These are phyloP conservation scores for Globisporangium ultimum DNA, from an alignment of 352 stramenopile genomes.

Conservation along the genomic window DNA sequence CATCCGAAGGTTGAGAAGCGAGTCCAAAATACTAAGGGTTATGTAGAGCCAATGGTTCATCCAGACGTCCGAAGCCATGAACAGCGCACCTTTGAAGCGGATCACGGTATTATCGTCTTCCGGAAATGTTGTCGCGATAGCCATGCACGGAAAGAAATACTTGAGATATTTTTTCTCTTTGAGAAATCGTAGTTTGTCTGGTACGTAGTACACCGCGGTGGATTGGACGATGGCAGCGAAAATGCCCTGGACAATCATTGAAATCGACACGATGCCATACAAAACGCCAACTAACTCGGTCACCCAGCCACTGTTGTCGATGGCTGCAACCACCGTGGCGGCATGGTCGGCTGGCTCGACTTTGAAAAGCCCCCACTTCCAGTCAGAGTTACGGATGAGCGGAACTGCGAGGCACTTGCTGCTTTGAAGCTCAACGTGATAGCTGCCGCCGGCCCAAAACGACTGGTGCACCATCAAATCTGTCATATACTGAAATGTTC, in stretches of 20 bases:
- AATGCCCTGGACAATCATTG: slow-evolving; percentile 47
- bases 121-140: slow-evolving; percentile 24
- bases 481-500: slow-evolving; percentile 48
- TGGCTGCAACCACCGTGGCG: slow-evolving; percentile 37
- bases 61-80: slow-evolving; percentile 61
- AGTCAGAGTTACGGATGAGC: slow-evolving; percentile 32
- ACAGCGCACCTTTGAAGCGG: slow-evolving; percentile 41
- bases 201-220: slow-evolving; percentile 38
- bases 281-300: slow-evolving; percentile 25
- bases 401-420: slow-evolving; percentile 48
- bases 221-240: slow-evolving; percentile 39
- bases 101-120: slow-evolving; percentile 39
- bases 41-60: slow-evolving; percentile 78
- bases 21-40: slow-evolving; percentile 46
- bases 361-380: slow-evolving; percentile 46
- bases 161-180: slow-evolving; percentile 22
- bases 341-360: slow-evolving; percentile 32
- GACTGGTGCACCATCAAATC: slow-evolving; percentile 58
- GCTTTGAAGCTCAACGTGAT: slow-evolving; percentile 51
- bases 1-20: slow-evolving; percentile 36
- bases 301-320: slow-evolving; percentile 45
- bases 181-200: slow-evolving; percentile 29
- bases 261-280: slow-evolving; percentile 51
- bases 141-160: slow-evolving; percentile 52
- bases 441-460: slow-evolving; percentile 49